Evolutionary conservation across 192 early-diverging fungal species (phyloP).

Genomic region (Umbelopsis sp.): DNA sequence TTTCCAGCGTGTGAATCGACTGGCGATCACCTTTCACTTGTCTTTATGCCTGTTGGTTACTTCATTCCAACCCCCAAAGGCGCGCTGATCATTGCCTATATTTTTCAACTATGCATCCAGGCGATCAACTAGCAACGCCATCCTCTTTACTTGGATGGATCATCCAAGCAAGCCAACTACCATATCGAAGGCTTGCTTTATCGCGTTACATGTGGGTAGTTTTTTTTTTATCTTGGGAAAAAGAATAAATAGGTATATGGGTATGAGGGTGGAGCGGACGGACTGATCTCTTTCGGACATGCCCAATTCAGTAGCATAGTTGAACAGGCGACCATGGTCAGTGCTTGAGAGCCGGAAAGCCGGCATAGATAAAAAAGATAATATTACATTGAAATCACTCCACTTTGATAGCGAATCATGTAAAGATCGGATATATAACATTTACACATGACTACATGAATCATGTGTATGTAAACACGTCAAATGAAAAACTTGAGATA

Average conservation of each 20-base stretch:
- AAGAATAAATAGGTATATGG: too few species aligned
- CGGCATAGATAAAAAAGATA: too few species aligned
- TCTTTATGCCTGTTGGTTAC: not conserved
- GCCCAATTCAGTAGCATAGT: not conserved
- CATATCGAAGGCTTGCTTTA: not conserved
- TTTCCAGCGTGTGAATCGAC: slow-evolving; percentile 16
- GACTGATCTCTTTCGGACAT: not conserved
- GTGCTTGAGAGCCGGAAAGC: not conserved
- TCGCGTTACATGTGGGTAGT: too few species aligned
- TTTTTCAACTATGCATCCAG: slow-evolving; percentile 9
- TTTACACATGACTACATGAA: not conserved
- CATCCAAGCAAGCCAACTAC: not conserved
- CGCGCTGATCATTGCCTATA: not conserved
- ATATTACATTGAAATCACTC: too few species aligned
- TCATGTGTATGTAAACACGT: not conserved
- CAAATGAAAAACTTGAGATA: not conserved
- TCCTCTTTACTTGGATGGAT: not conserved
- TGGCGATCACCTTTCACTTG: slow-evolving; percentile 13
- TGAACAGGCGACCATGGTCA: not conserved
- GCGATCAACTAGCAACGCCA: slow-evolving; percentile 10
- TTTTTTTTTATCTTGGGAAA: too few species aligned
- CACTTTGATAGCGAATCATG: not conserved
- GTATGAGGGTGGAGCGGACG: too few species aligned
- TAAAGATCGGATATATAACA: not conserved
- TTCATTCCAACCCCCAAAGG: not conserved